phyloP scores from a whole-genome alignment of 805 yeast species.

The Metschnikowia hibisci region DNA sequence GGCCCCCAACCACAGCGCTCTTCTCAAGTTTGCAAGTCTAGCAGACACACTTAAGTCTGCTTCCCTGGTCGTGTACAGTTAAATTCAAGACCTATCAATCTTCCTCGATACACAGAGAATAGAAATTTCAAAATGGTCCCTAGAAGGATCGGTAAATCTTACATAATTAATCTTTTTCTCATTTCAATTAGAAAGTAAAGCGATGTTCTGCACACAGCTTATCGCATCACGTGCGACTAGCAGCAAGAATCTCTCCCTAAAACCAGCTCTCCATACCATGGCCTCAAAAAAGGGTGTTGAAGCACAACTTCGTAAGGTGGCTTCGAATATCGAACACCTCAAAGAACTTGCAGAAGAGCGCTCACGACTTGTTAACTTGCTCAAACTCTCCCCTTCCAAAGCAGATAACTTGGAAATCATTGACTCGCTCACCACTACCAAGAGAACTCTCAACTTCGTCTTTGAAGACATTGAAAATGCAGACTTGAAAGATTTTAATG shows the following conservation, averaged over 20 bases:
- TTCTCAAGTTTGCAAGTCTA: no score
- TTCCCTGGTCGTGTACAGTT: no score
- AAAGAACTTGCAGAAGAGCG: slow-evolving; percentile 33
- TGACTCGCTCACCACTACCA: slow-evolving; percentile 24
- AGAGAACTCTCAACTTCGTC: slow-evolving; percentile 26
- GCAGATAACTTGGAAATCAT: slow-evolving; percentile 38
- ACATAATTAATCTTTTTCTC: no score
- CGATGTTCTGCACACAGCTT: slow-evolving; percentile 1
- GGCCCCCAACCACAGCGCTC: no score
- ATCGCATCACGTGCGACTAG: slow-evolving; percentile 1
- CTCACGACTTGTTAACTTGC: slow-evolving; percentile 23
- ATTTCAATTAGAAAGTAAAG: background rate
- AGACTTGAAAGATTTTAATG: slow-evolving; percentile 2
- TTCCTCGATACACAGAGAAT: no score
- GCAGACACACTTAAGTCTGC: no score
- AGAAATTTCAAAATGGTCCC: no score
- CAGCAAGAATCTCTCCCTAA: background rate
- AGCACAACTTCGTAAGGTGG: slow-evolving; percentile 18
- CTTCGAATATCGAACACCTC: slow-evolving; percentile 25
- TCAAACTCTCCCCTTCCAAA: slow-evolving; percentile 35
- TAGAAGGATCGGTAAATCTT: no score
- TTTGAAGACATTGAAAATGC: slow-evolving; percentile 25
- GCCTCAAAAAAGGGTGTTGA: slow-evolving; percentile 19
- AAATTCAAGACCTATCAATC: no score
- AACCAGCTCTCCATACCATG: slow-evolving; percentile 7